A percentile compares a stretch with the other conserved stretches of the same genome.
Evolutionary conservation across 257 asterid species (phyloP).

Genomic region (Plantago ovata): DNA sequence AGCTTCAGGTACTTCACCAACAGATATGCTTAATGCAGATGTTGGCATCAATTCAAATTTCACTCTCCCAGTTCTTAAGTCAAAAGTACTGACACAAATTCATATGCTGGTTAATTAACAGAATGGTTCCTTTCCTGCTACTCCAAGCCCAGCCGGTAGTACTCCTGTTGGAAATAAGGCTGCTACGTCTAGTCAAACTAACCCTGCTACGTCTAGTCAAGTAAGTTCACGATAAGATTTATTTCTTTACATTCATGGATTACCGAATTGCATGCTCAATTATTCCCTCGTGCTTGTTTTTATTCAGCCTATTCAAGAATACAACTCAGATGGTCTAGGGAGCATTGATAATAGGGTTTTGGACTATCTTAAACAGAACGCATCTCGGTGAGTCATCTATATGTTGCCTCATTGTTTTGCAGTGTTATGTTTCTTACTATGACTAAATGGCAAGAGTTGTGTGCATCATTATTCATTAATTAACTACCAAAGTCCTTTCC

Average conservation of each 20-base stretch:
- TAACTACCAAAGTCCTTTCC: neutral
- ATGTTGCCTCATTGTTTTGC: neutral
- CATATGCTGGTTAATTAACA: slow-evolving; percentile 22
- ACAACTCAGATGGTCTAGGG: slow-evolving; percentile 63
- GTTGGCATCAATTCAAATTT: neutral
- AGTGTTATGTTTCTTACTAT: slow-evolving; percentile 7
- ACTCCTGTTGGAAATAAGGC: slow-evolving; percentile 28
- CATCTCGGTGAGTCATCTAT: slow-evolving; percentile 51
- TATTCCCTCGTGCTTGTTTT: slow-evolving; percentile 10
- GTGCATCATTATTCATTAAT: too few relatives aligned
- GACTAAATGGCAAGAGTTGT: neutral
- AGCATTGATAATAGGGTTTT: slow-evolving; percentile 60
- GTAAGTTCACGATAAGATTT: slow-evolving; percentile 31
- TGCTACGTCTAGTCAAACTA: slow-evolving; percentile 24
- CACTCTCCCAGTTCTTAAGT: neutral
- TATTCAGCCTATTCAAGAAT: slow-evolving; percentile 50
- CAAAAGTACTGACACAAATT: neutral
- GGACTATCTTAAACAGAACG: slow-evolving; percentile 61
- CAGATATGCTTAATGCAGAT: slow-evolving; percentile 6
- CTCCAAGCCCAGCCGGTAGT: slow-evolving; percentile 14
- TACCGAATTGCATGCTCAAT: slow-evolving; percentile 10
- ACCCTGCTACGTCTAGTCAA: slow-evolving; percentile 40
- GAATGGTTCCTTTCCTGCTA: slow-evolving; percentile 31
- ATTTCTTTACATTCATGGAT: neutral
- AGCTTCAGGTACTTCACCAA: slow-evolving; percentile 43